phyloP scores from a whole-genome alignment of 345 rosid species.

The Reutealis trisperma region DNA sequence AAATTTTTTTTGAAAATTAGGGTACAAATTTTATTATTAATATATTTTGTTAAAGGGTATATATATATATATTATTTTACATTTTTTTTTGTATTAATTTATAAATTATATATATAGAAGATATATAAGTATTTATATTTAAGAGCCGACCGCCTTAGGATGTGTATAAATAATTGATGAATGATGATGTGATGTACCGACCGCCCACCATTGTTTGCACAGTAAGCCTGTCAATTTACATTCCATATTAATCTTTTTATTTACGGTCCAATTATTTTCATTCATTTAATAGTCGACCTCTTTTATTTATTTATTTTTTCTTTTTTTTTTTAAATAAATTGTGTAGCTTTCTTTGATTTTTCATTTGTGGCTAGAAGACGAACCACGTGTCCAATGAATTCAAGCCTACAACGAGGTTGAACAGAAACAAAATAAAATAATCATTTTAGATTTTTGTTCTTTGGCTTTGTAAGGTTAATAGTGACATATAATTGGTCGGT shows the following conservation, averaged over 20 bases:
- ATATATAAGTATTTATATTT: neutral
- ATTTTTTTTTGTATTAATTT: too few species aligned
- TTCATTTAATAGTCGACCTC: too few species aligned
- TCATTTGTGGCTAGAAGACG: conserved; percentile 19
- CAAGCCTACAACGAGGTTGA: neutral
- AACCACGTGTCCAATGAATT: conserved; percentile 22
- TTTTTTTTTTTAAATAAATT: too few species aligned
- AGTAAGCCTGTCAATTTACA: conserved; percentile 1
- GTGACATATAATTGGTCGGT: conserved; percentile 32
- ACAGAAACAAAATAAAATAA: neutral
- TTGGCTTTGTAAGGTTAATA: conserved; percentile 2
- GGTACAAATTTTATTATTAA: too few species aligned
- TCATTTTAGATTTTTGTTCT: neutral
- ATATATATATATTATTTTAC: too few species aligned
- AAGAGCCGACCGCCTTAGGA: conserved; percentile 26
- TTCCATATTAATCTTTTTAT: too few species aligned
- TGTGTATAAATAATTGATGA: neutral
- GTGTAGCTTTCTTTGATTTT: conserved; percentile 11
- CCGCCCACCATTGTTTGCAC: conserved; percentile 12
- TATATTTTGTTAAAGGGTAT: too few species aligned
- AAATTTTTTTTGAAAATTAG: too few species aligned
- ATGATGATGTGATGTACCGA: conserved; percentile 19
- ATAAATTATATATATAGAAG: neutral
- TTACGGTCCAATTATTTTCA: too few species aligned
- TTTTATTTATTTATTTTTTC: too few species aligned